Percentiles rank a stretch among this genome's conserved stretches.
phyloP scores from a whole-genome alignment of 345 rosid species.

The Viola odorata region DNA sequence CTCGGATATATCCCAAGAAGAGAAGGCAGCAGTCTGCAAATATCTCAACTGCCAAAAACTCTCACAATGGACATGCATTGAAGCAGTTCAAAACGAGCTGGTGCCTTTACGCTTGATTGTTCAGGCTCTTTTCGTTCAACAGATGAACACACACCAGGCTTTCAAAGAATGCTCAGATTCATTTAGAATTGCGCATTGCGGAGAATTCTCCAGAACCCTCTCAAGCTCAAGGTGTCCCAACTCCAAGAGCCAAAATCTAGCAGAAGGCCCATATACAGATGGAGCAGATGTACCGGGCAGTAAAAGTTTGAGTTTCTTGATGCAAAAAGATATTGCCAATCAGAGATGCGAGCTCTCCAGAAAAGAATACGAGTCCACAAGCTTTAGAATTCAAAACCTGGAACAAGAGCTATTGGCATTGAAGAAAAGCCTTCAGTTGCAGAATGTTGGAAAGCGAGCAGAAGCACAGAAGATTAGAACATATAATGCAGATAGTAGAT shows the following conservation, averaged over 20 bases:
- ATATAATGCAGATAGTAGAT: constrained; percentile 31
- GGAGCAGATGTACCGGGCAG: constrained; percentile 31
- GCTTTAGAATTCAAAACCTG: constrained; percentile 74
- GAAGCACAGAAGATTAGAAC: constrained; percentile 28
- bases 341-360: constrained; percentile 32
- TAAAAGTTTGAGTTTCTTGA: constrained; percentile 37
- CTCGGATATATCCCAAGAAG: constrained; percentile 49
- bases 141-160: constrained; percentile 65
- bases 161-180: constrained; percentile 73
- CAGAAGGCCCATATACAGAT: constrained; percentile 47
- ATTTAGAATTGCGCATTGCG: constrained; percentile 36
- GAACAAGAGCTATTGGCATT: constrained; percentile 55
- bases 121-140: constrained; percentile 71
- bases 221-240: constrained; percentile 55
- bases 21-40: constrained; percentile 55
- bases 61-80: constrained; percentile 62
- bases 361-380: constrained; percentile 52
- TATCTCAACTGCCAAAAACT: constrained; percentile 70
- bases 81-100: constrained; percentile 73
- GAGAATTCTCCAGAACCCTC: constrained; percentile 49
- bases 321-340: constrained; percentile 31
- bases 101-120: constrained; percentile 76
- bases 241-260: constrained; percentile 39
- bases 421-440: constrained; percentile 45
- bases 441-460: constrained; percentile 27